Base-by-base conservation (phyloP, 495 filamentous ascomycete genomes). In the Oleoguttula mirabilis region DNA sequence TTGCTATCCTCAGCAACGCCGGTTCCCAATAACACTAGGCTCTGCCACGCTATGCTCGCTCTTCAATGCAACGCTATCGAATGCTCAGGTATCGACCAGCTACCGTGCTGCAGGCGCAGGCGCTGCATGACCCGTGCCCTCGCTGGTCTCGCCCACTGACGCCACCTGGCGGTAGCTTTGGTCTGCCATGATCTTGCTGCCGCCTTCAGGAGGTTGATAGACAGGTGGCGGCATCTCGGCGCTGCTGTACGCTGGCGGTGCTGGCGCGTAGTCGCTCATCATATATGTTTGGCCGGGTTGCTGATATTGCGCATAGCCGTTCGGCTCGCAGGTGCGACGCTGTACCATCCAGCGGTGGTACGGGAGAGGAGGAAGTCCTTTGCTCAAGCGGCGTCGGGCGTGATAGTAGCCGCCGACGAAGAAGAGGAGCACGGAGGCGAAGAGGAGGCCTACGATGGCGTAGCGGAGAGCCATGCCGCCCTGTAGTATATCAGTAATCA, bases 391-490 rank as follows among this genome's bases (percentile, higher is more conserved):
- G 32, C 64, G 61, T 61, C 74, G 69, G 28, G 81, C 82, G 57
- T 87, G 82, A 11, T 62, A 43, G 47, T 76, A 68, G 50, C 76
- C 75, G 24, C 76, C 55, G 22, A 82, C 53, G 48, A 70, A 48
- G 42, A 78, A 54, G 28, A 78, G 25, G 22, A 70, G 32, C 19
- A 75, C 57, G 36, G 69, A 39, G 35, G 61, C 68, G 44, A 79
- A 69, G 35, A 65, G 45, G 38, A 39, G 37, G 12, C 38, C 49
- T 55, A 85, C 72, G 32, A 86, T 57, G 21, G 67, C 67, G 71
- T 78, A 88, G 60, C 82, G 83, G 50, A 82, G 59, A 40, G 75
- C 75, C 35, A 68, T 55, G 31, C 71, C 79, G 20, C 63, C 67
- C 76, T 80, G 43, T 15, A 30, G 2, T 8, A n/a, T n/a, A n/a